Evolutionary conservation across 2,329 filamentous ascomycete species (phyloP).

Genomic region (Neoarthrinium moseri): DNA sequence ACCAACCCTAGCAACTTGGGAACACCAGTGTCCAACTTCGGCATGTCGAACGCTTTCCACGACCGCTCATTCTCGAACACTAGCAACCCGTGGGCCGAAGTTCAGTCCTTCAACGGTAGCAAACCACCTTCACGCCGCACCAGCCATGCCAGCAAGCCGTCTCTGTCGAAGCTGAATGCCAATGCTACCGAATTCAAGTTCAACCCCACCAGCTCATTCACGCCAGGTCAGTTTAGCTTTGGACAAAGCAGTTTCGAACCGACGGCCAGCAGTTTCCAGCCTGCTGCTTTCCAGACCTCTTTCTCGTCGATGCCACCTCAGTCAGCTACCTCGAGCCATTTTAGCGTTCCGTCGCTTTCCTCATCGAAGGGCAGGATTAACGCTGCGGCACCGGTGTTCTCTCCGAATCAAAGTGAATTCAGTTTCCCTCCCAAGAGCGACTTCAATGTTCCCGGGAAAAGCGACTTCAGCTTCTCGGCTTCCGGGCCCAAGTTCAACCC

Average conservation of each 20-base stretch:
- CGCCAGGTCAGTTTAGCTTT: conserved; percentile 51
- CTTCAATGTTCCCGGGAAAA: conserved; percentile 61
- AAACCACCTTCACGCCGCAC: conserved; percentile 37
- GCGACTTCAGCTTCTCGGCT: conserved; percentile 67
- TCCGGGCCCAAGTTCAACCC: conserved; percentile 70
- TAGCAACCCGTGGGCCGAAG: conserved; percentile 65
- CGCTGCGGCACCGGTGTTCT: conserved; percentile 68
- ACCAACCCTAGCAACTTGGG: conserved; percentile 73
- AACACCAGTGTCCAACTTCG: conserved; percentile 56
- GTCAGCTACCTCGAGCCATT: conserved; percentile 36
- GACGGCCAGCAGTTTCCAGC: conserved; percentile 39
- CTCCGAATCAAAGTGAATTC: conserved; percentile 60
- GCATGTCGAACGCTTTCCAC: conserved; percentile 48
- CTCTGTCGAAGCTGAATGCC: conserved; percentile 80
- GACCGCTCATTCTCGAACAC: conserved; percentile 53
- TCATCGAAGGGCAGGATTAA: conserved; percentile 56
- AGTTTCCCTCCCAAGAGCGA: conserved; percentile 58
- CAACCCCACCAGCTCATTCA: conserved; percentile 53
- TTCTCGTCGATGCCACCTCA: conserved; percentile 29
- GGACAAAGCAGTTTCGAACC: conserved; percentile 30
- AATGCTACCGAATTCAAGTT: conserved; percentile 88
- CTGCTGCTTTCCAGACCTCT: conserved; percentile 43
- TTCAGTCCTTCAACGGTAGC: conserved; percentile 37
- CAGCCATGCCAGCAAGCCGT: conserved; percentile 68
- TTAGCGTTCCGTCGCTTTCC: conserved; percentile 38